phyloP scores from a whole-genome alignment of 2,329 filamentous ascomycete species.

The Scedosporium boydii region DNA sequence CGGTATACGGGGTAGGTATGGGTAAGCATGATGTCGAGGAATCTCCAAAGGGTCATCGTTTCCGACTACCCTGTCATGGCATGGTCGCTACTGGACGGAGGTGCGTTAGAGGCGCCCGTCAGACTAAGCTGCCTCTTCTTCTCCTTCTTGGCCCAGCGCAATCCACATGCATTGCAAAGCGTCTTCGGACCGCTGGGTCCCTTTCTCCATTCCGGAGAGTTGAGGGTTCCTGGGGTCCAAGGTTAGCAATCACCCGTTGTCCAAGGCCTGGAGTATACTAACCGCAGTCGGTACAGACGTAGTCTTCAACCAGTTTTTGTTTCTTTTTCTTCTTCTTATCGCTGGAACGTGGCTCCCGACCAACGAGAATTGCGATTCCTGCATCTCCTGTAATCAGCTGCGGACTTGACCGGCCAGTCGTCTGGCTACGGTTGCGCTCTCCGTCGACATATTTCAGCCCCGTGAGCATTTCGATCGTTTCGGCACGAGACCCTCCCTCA shows the following conservation, averaged over 20 bases:
- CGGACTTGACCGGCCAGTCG: slow-evolving; percentile 62
- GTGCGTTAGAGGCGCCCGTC: slow-evolving; percentile 1
- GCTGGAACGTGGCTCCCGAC: slow-evolving; percentile 61
- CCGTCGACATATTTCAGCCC: slow-evolving; percentile 81
- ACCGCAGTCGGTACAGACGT: slow-evolving; percentile 92
- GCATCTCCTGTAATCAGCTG: slow-evolving; percentile 36
- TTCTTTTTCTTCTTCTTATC: slow-evolving; percentile 90
- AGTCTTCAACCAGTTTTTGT: slow-evolving; percentile 74
- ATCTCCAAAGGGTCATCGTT: neutral
- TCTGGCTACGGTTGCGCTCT: slow-evolving; percentile 75
- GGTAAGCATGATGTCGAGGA: neutral
- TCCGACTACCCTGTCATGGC: neutral
- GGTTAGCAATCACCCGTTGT: neutral
- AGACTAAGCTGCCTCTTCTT: slow-evolving; percentile 48
- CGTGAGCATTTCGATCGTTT: slow-evolving; percentile 83
- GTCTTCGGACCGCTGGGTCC: slow-evolving; percentile 90
- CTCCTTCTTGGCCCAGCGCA: slow-evolving; percentile 69
- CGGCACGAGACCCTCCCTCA: slow-evolving; percentile 62
- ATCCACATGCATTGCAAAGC: slow-evolving; percentile 86
- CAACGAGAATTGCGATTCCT: slow-evolving; percentile 73
- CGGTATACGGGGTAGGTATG: neutral
- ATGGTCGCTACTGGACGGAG: slow-evolving; percentile 10
- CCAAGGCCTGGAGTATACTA: slow-evolving; percentile 19
- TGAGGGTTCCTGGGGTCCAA: slow-evolving; percentile 53
- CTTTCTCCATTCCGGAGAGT: slow-evolving; percentile 94